phyloP scores from a whole-genome alignment of 495 filamentous ascomycete species.

The Neurospora sp. region DNA sequence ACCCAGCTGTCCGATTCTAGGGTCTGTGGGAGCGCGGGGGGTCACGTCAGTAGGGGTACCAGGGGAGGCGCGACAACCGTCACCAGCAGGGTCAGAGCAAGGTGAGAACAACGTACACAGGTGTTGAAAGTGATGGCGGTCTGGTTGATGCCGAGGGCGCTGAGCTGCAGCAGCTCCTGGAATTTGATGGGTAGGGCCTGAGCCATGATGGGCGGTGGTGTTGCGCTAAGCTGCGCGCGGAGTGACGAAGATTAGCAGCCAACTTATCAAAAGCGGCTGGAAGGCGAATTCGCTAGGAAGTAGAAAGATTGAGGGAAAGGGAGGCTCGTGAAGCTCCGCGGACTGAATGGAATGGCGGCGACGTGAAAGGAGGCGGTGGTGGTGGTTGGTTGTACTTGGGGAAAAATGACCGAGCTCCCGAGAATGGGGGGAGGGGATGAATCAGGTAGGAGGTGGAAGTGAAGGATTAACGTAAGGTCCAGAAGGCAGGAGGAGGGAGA shows the following conservation, averaged over 20 bases:
- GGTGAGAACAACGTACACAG: conserved; percentile 58
- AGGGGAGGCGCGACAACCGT: neutral
- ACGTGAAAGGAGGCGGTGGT: neutral
- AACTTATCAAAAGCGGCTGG: conserved; percentile 24
- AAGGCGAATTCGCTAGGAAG: neutral
- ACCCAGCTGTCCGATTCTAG: conserved; percentile 94
- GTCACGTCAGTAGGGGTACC: neutral
- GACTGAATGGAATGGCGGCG: neutral
- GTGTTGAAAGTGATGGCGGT: conserved; percentile 90
- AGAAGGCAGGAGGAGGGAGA: neutral
- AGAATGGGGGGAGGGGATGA: conserved; percentile 1
- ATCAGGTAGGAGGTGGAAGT: conserved; percentile 8
- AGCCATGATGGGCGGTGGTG: conserved; percentile 29
- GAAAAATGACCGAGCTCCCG: neutral
- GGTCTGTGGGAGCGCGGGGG: conserved; percentile 47
- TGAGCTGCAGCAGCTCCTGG: conserved; percentile 83
- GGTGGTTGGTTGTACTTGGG: neutral
- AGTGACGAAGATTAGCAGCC: conserved; percentile 18
- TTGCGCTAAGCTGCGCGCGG: conserved; percentile 27
- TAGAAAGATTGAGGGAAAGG: conserved; percentile 3
- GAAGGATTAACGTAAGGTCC: neutral
- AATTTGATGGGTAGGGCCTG: conserved; percentile 76
- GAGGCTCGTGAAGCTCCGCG: neutral
- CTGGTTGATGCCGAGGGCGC: conserved; percentile 71
- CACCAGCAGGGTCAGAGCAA: neutral